Conservation (phyloP, 768 basidiomycete genomes). For the Lentinus tigrinus region DNA sequence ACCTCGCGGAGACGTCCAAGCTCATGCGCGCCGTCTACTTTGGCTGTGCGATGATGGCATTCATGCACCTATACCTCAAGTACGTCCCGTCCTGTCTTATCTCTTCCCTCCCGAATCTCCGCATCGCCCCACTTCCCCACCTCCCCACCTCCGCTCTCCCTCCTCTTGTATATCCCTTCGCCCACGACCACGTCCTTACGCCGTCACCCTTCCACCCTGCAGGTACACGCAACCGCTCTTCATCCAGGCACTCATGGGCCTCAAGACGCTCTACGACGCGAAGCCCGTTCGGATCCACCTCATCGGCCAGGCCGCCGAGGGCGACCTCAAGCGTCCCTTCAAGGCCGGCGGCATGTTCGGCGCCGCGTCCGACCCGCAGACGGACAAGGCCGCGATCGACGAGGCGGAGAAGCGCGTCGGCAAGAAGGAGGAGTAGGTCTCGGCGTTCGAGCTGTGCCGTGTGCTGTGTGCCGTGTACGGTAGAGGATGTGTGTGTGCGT, state of each 20-base stretch:
- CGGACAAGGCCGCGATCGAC: slow-evolving; percentile 82
- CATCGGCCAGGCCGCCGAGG: slow-evolving; percentile 74
- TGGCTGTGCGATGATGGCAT: slow-evolving; percentile 43
- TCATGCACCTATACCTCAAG: slow-evolving; percentile 92
- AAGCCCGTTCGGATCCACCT: slow-evolving; percentile 83
- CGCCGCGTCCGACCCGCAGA: slow-evolving; percentile 67
- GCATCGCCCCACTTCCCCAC: neutral
- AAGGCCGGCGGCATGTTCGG: slow-evolving; percentile 76
- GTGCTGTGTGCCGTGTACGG: neutral
- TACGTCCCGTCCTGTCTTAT: slow-evolving; percentile 3
- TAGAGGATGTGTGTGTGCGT: neutral
- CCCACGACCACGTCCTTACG: neutral
- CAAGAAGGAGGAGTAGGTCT: slow-evolving; percentile 71
- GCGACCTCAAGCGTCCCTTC: slow-evolving; percentile 90
- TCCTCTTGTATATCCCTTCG: neutral
- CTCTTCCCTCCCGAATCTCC: neutral
- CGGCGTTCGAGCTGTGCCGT: neutral
- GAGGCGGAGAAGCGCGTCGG: slow-evolving; percentile 86
- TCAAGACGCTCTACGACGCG: slow-evolving; percentile 87
- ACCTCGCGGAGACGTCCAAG: slow-evolving; percentile 85
- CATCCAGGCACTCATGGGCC: slow-evolving; percentile 92
- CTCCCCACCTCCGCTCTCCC: neutral
- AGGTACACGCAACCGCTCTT: slow-evolving; percentile 93
- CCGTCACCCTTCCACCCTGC: neutral
- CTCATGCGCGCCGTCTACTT: slow-evolving; percentile 47